These are phyloP conservation scores for Ustanciosporium gigantosporum DNA, from an alignment of 1,284 basidiomycete genomes.

Conservation along the genomic window DNA sequence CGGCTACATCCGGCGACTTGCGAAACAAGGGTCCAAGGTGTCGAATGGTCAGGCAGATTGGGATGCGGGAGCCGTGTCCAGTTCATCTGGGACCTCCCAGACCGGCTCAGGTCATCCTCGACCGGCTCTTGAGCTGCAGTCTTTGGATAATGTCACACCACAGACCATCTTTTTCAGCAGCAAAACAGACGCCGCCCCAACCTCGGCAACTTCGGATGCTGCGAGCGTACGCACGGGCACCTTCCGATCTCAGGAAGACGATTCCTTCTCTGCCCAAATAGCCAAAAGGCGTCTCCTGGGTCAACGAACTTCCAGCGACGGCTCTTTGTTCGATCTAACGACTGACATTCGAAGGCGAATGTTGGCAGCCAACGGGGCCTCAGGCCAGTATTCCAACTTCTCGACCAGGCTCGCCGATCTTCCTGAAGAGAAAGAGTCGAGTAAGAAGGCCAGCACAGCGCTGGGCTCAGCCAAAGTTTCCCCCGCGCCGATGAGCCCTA, in stretches of 20 bases:
- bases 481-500: slow-evolving; percentile 3
- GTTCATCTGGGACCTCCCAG: neutral
- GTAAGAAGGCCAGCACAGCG: neutral
- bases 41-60: slow-evolving; percentile 6
- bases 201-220: slow-evolving; percentile 7
- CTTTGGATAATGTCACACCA: slow-evolving; percentile 78
- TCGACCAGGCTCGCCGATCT: slow-evolving; percentile 23
- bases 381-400: slow-evolving; percentile 19
- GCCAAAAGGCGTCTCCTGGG: slow-evolving; percentile 42
- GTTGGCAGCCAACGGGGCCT: slow-evolving; percentile 6
- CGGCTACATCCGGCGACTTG: slow-evolving; percentile 72
- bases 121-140: slow-evolving; percentile 69
- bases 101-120: slow-evolving; percentile 7
- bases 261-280: slow-evolving; percentile 39
- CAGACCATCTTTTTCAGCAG: slow-evolving; percentile 87
- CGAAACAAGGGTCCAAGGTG: slow-evolving; percentile 43
- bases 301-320: slow-evolving; percentile 37
- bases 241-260: slow-evolving; percentile 40
- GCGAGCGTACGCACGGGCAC: slow-evolving; percentile 33
- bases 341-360: slow-evolving; percentile 42
- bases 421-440: slow-evolving; percentile 19
- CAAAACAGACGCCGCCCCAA: slow-evolving; percentile 11
- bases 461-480: neutral
- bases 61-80: slow-evolving; percentile 2
- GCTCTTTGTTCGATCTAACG: slow-evolving; percentile 27